Base-by-base conservation (phyloP, 2,329 filamentous ascomycete genomes). In the Neofusicoccum sp. region DNA sequence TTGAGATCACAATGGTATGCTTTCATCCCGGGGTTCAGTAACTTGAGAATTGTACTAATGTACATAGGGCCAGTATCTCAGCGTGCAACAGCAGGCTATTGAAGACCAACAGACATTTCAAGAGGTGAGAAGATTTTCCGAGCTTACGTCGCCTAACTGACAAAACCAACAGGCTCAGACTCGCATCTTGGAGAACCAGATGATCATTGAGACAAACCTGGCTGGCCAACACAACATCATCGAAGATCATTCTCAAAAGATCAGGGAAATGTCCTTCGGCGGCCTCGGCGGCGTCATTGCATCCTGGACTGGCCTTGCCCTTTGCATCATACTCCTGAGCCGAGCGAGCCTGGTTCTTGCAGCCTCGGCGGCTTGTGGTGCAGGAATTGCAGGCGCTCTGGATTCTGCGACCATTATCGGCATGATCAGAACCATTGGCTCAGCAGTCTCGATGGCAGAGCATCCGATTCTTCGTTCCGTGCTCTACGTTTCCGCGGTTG, bases 181-280 rank as follows among this genome's bases (percentile, higher is more conserved):
- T 12, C 61, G 37, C n/a, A 63, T 44, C n/a, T 43, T 58, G 29
- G 29, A 52, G n/a, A 50, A 31, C 6, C 44, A 50, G 5, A 29
- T 39, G 12, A 43, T 8, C 31, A 54, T 62, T 7, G 29, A 44
- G 11, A 34, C 33, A 16, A 59, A 16, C 37, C 52, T 63, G 6
- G 28, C 31, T 16, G 44, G 34, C 16, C 61, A 63, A 6, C 44
- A 49, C 6, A 29, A 49, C 3, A 16, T 58, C 12, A 63, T 63
- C 28, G 61, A 63, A 7, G 61, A 63, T 6, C 45, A 58, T 6
- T 49, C 44, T n/a, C 31, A 59, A 3, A 59, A 47, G 31, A 50
- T 63, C 37, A n/a, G 34, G 43, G 39, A 44, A 6, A 41, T 59
- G 36, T 28, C 54, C 8, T 56, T 63, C 11, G 12, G 41, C 12